phyloP scores from a whole-genome alignment of 2,329 filamentous ascomycete genomes.

The Blastomyces emzantsi region DNA sequence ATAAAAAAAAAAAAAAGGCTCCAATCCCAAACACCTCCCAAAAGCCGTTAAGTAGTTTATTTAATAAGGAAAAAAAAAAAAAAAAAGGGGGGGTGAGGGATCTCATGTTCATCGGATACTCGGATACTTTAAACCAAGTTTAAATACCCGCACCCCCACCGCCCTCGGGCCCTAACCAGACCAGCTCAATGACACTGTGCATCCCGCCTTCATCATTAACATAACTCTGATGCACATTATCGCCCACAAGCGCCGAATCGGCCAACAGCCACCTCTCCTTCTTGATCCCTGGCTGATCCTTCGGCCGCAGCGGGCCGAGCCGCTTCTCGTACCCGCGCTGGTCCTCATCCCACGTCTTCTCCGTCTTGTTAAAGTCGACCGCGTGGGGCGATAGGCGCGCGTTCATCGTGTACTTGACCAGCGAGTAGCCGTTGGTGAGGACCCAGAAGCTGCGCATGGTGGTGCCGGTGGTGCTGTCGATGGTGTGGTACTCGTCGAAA shows the following conservation, averaged over 20 bases:
- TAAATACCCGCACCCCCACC: neutral
- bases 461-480: constrained; percentile 29
- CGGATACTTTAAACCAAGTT: neutral
- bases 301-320: constrained; percentile 33
- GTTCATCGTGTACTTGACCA: constrained; percentile 36
- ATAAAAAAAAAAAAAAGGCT: too few relatives aligned
- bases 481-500: constrained; percentile 33
- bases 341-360: constrained; percentile 39
- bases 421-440: constrained; percentile 37
- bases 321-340: constrained; percentile 33
- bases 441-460: constrained; percentile 35
- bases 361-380: constrained; percentile 36
- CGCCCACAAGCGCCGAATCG: constrained; percentile 33
- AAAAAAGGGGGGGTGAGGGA: too few relatives aligned
- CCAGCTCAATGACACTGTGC: constrained; percentile 37
- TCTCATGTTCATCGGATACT: too few relatives aligned
- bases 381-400: constrained; percentile 29
- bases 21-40: too few relatives aligned
- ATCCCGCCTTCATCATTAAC: constrained; percentile 32
- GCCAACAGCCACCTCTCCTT: constrained; percentile 36
- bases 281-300: constrained; percentile 31
- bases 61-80: neutral
- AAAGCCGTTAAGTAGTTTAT: too few relatives aligned
- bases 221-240: constrained; percentile 38
- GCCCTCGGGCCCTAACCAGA: constrained; percentile 35